These are phyloP conservation scores for Arabis hirsuta DNA, from an alignment of 345 rosid species.

Conservation along the genomic window DNA sequence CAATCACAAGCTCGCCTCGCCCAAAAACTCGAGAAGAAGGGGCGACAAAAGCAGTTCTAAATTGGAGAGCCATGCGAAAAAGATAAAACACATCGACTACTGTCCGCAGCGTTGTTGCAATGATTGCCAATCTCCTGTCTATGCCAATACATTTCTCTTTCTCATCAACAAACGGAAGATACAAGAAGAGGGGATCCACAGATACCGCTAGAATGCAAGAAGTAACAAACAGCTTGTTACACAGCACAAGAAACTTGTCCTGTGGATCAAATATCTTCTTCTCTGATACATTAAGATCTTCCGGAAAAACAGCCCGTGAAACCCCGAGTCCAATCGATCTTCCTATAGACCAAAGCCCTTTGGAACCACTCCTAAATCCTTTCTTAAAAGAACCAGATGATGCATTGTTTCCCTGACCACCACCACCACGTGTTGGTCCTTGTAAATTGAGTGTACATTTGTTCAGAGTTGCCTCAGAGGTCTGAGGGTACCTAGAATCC, in stretches of 20 bases:
- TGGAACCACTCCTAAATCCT: slow-evolving; percentile 83
- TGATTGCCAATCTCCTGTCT: slow-evolving; percentile 71
- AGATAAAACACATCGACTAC: slow-evolving; percentile 84
- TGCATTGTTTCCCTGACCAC: slow-evolving; percentile 51
- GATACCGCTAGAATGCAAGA: slow-evolving; percentile 88
- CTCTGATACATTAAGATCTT: slow-evolving; percentile 90
- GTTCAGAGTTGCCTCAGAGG: slow-evolving; percentile 62
- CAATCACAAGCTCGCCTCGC: slow-evolving; percentile 95
- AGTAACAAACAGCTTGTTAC: slow-evolving; percentile 76
- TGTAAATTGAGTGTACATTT: slow-evolving; percentile 77
- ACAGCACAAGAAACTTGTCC: slow-evolving; percentile 76
- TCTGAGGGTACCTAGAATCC: slow-evolving; percentile 79
- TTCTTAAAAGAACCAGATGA: slow-evolving; percentile 72
- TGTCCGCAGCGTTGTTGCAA: slow-evolving; percentile 78
- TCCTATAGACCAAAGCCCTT: slow-evolving; percentile 91
- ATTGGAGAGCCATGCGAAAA: slow-evolving; percentile 85
- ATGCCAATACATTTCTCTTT: slow-evolving; percentile 62
- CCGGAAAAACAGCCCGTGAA: slow-evolving; percentile 89
- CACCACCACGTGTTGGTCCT: slow-evolving; percentile 53
- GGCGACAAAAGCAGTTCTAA: slow-evolving; percentile 95
- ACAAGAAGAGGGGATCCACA: slow-evolving; percentile 89
- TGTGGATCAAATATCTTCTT: slow-evolving; percentile 93
- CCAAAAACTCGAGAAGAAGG: slow-evolving; percentile 98
- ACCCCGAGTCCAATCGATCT: slow-evolving; percentile 93
- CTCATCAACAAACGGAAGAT: slow-evolving; percentile 79